A percentile compares a stretch with the other conserved stretches of the same genome.
These are phyloP conservation scores for Xylaria sp. DNA, from an alignment of 2,329 filamentous ascomycete genomes.

Conservation along the genomic window DNA sequence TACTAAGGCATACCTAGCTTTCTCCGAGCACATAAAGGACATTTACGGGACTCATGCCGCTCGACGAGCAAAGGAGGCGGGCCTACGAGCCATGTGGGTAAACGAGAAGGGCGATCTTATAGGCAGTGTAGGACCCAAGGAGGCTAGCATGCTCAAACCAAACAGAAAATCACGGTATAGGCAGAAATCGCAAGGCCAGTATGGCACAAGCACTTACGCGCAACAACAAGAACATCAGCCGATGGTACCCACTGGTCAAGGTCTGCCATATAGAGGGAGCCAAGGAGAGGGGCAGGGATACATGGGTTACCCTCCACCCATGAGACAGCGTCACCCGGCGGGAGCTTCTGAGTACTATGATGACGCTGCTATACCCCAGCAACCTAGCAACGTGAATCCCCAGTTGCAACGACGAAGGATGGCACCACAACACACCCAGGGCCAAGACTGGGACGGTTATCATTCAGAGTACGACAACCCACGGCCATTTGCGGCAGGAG, in stretches of 20 bases:
- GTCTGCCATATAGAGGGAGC: not conserved
- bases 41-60: no score
- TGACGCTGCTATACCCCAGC: not conserved
- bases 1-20: no score
- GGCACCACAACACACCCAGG: not conserved
- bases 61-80: no score
- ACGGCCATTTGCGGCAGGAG: not conserved
- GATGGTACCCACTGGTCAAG: not conserved
- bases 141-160: no score
- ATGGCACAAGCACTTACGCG: not conserved
- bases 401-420: conserved; percentile 7
- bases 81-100: no score
- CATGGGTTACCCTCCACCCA: not conserved
- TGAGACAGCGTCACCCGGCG: not conserved
- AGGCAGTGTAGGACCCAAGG: no score
- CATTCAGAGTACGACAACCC: not conserved
- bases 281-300: not conserved
- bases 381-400: not conserved
- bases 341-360: not conserved
- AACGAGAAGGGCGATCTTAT: no score
- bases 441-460: not conserved
- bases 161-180: no score
- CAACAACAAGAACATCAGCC: not conserved
- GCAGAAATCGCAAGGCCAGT: not conserved
- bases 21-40: no score